Percentiles rank a stretch among this genome's conserved stretches.
These are phyloP conservation scores for Moricandia moricandioides DNA, from an alignment of 345 rosid genomes.

Conservation along the genomic window DNA sequence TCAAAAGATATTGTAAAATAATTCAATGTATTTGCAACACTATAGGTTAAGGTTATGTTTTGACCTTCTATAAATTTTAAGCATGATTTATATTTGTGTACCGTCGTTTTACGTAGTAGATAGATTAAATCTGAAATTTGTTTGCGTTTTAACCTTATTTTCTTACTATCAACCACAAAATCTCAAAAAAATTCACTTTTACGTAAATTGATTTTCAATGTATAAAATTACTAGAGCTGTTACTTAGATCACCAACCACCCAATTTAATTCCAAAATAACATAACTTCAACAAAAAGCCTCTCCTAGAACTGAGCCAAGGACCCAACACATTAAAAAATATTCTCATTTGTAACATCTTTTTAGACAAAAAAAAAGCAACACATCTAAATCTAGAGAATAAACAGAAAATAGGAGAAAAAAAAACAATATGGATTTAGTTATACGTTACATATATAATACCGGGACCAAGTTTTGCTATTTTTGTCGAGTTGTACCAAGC, in stretches of 20 bases:
- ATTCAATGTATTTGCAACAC: not conserved
- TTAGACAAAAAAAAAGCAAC: slow-evolving; percentile 11
- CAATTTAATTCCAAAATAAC: not conserved
- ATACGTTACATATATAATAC: not conserved
- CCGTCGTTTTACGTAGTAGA: too few species aligned
- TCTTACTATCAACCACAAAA: too few species aligned
- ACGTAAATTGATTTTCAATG: not conserved
- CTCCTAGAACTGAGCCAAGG: not conserved
- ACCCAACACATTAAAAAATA: not conserved
- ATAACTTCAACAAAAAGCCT: not conserved
- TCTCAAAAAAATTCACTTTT: not conserved
- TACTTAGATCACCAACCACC: not conserved
- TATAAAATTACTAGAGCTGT: not conserved
- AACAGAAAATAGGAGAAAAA: not conserved
- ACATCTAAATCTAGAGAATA: slow-evolving; percentile 11
- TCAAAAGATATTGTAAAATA: not conserved
- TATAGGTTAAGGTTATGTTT: not conserved
- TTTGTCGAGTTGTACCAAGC: slow-evolving; percentile 13
- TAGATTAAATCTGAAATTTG: too few species aligned
- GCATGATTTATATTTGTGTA: too few species aligned
- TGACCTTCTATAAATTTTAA: too few species aligned
- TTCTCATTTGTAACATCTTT: not conserved
- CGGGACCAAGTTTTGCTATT: slow-evolving; percentile 17
- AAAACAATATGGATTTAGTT: not conserved
- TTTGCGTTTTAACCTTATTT: too few species aligned